Percentiles rank a stretch among this genome's conserved stretches.
phyloP scores from a whole-genome alignment of 1,139 yeast genomes.

The Scheffersomyces insectosa region DNA sequence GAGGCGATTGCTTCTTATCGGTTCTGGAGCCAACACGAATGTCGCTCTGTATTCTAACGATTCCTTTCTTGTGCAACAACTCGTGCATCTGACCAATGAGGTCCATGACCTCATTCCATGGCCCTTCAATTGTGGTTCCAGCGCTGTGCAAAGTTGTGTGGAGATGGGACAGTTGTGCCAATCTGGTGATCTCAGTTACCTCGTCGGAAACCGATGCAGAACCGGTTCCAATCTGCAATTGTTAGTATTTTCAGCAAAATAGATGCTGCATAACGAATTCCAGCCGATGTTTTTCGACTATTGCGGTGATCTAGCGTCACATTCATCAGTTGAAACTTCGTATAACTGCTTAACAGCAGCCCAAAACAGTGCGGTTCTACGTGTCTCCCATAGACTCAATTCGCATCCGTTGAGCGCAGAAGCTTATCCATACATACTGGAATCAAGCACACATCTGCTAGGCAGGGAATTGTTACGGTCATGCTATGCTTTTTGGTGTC shows the following conservation, averaged over 20 bases:
- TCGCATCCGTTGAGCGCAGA: no score
- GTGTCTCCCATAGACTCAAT: no score
- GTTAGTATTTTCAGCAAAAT: conserved; percentile 7
- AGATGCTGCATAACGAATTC: neutral
- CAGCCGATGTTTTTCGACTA: no score
- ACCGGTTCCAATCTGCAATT: conserved; percentile 68
- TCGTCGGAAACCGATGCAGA: conserved; percentile 79
- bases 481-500: conserved; percentile 4
- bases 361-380: no score
- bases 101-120: conserved; percentile 85
- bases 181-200: conserved; percentile 65
- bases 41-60: conserved; percentile 78
- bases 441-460: conserved; percentile 80
- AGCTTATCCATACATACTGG: conserved; percentile 49
- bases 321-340: no score
- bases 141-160: conserved; percentile 80
- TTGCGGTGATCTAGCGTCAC: no score
- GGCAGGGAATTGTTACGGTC: conserved; percentile 57
- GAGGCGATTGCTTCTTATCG: conserved; percentile 66
- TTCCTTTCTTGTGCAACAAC: conserved; percentile 65
- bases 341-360: no score
- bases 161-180: conserved; percentile 61
- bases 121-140: conserved; percentile 88
- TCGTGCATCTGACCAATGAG: conserved; percentile 81
- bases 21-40: conserved; percentile 82